Evolutionary conservation across 2,329 filamentous ascomycete species (phyloP).

Genomic region (Phoma sp.): DNA sequence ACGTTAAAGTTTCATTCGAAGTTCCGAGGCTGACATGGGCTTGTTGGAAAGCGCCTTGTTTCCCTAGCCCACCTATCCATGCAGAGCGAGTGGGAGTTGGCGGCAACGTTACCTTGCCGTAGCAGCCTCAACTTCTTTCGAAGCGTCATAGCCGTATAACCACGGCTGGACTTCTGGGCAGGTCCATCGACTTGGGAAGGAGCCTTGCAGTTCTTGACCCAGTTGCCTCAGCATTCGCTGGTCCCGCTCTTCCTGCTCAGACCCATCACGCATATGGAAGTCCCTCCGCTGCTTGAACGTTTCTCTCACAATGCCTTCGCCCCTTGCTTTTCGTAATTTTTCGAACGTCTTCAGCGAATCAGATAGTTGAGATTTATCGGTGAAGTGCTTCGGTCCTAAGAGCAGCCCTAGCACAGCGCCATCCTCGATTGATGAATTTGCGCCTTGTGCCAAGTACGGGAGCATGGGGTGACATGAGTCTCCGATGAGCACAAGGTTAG

Average conservation of each 20-base stretch:
- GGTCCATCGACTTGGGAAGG: constrained; percentile 68
- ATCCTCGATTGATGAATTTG: constrained; percentile 72
- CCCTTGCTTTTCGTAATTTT: constrained; percentile 54
- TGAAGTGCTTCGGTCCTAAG: constrained; percentile 44
- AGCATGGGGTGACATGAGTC: constrained; percentile 47
- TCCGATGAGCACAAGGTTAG: constrained; percentile 61
- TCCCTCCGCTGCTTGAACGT: constrained; percentile 60
- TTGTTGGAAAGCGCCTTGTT: not conserved
- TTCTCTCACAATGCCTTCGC: constrained; percentile 65
- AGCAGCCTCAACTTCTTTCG: constrained; percentile 36
- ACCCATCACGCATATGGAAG: constrained; percentile 57
- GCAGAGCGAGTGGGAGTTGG: not conserved
- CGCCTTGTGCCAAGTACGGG: constrained; percentile 53
- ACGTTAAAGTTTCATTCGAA: not conserved
- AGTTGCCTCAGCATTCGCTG: constrained; percentile 63
- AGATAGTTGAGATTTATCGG: constrained; percentile 34
- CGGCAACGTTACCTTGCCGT: constrained; percentile 3
- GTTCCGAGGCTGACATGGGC: constrained; percentile 10
- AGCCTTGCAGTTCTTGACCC: constrained; percentile 56
- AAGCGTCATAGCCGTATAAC: constrained; percentile 46
- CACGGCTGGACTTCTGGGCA: constrained; percentile 46
- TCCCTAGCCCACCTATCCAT: not conserved
- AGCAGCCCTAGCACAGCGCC: constrained; percentile 68
- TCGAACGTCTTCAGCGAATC: constrained; percentile 54
- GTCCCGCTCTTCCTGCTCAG: constrained; percentile 65